A percentile compares a stretch with the other conserved stretches of the same genome.
Conservation (phyloP, 2,329 filamentous ascomycete genomes). For the Pseudocercospora fijiensis region DNA sequence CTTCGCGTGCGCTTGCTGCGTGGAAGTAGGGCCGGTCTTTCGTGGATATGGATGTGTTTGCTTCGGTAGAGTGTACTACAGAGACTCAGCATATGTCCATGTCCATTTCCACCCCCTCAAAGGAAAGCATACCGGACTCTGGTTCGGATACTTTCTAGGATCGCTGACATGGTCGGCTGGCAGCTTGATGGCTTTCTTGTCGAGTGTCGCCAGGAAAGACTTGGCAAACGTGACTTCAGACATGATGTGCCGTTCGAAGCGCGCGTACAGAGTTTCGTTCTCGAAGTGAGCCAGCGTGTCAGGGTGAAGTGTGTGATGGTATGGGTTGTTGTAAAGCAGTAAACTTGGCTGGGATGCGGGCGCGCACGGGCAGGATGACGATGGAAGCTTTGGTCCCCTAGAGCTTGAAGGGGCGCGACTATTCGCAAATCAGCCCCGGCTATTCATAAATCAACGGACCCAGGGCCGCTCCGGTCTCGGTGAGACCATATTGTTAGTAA, state of each 20-base stretch:
- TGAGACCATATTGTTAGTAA: no score
- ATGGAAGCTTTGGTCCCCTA: conserved; percentile 12
- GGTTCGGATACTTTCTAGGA: conserved; percentile 71
- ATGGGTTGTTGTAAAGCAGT: conserved; percentile 1
- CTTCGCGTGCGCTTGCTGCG: conserved; percentile 46
- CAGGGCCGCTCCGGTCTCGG: no score
- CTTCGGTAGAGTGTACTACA: conserved; percentile 70
- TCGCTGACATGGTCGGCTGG: conserved; percentile 90
- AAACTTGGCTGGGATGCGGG: conserved; percentile 5
- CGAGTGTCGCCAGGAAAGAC: conserved; percentile 75
- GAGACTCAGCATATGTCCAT: background rate
- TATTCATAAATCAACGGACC: no score
- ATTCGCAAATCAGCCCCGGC: no score
- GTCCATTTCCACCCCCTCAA: background rate
- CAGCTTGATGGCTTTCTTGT: conserved; percentile 75
- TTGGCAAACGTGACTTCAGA: conserved; percentile 64
- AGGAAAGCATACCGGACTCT: conserved; percentile 66
- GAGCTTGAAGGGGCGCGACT: conserved; percentile 2
- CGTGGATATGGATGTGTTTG: conserved; percentile 55
- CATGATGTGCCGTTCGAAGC: conserved; percentile 63
- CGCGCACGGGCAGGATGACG: background rate
- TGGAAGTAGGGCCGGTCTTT: conserved; percentile 41
- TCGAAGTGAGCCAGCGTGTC: conserved; percentile 16
- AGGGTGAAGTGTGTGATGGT: background rate
- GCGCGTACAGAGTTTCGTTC: conserved; percentile 30